Conservation (phyloP, 768 basidiomycete genomes). For the Termitomyces sp. region DNA sequence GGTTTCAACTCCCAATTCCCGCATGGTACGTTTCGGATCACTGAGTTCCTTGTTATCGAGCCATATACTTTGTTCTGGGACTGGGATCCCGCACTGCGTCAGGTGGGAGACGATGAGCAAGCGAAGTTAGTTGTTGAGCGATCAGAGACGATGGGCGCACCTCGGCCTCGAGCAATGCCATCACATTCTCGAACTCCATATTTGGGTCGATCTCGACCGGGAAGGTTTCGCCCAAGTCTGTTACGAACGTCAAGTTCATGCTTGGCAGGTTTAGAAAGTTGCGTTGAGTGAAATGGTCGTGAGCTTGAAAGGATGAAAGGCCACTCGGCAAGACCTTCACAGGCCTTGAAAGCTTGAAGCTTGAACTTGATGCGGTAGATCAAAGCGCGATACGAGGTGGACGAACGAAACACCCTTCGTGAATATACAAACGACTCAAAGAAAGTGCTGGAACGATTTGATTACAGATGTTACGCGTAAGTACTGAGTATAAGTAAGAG, state of each 20-base stretch:
- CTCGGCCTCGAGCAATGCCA: constrained; percentile 93
- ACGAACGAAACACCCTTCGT: background rate
- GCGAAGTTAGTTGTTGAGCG: background rate
- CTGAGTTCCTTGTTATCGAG: constrained; percentile 62
- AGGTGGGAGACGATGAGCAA: background rate
- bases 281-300: constrained; percentile 1
- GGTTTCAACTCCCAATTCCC: constrained; percentile 47
- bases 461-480: constrained; percentile 15
- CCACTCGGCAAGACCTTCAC: background rate
- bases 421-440: constrained; percentile 2
- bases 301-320: background rate
- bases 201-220: constrained; percentile 80
- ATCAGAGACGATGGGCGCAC: constrained; percentile 38
- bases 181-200: constrained; percentile 91
- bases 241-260: constrained; percentile 74
- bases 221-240: constrained; percentile 59
- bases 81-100: constrained; percentile 66
- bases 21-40: constrained; percentile 65
- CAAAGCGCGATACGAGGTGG: background rate
- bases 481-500: constrained; percentile 3
- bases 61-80: constrained; percentile 68
- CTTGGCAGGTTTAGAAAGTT: constrained; percentile 7
- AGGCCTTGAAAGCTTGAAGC: background rate
- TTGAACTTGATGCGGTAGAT: background rate
- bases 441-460: constrained; percentile 18